These are phyloP conservation scores for Exophiala alcalophila DNA, from an alignment of 2,329 filamentous ascomycete genomes.

Conservation along the genomic window DNA sequence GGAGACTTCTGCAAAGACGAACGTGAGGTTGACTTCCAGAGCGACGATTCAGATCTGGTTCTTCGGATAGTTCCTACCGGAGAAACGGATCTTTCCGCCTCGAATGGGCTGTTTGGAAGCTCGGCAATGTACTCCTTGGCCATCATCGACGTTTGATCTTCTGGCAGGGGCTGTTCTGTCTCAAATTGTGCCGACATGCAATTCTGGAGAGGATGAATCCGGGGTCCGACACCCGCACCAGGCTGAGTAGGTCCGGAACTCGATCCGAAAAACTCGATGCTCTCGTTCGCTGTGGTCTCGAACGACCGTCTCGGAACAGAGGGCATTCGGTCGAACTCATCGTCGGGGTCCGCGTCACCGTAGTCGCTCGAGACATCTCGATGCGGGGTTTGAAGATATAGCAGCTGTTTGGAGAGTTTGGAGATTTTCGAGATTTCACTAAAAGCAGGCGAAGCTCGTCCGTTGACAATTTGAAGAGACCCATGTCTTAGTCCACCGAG, in stretches of 20 bases:
- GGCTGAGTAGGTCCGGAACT: too few species aligned
- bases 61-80: slow-evolving; percentile 13
- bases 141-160: slow-evolving; percentile 20
- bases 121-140: slow-evolving; percentile 31
- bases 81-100: slow-evolving; percentile 3
- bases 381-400: slow-evolving; percentile 8
- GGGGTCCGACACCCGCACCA: not conserved
- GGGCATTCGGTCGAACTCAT: slow-evolving; percentile 7
- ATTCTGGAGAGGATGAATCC: slow-evolving; percentile 6
- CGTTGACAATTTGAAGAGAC: slow-evolving; percentile 30
- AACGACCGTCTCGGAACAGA: not conserved
- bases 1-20: slow-evolving; percentile 13
- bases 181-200: slow-evolving; percentile 4
- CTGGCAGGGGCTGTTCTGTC: not conserved
- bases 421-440: slow-evolving; percentile 28
- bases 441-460: slow-evolving; percentile 29
- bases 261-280: slow-evolving; percentile 7
- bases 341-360: slow-evolving; percentile 25
- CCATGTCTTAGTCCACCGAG: slow-evolving; percentile 26
- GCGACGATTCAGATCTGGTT: slow-evolving; percentile 16
- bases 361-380: slow-evolving; percentile 29
- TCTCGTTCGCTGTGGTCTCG: not conserved
- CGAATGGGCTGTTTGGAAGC: slow-evolving; percentile 26
- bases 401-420: slow-evolving; percentile 23
- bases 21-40: slow-evolving; percentile 12